phyloP scores from a whole-genome alignment of 2,329 filamentous ascomycete genomes.

The Sarocladium brachiariae region DNA sequence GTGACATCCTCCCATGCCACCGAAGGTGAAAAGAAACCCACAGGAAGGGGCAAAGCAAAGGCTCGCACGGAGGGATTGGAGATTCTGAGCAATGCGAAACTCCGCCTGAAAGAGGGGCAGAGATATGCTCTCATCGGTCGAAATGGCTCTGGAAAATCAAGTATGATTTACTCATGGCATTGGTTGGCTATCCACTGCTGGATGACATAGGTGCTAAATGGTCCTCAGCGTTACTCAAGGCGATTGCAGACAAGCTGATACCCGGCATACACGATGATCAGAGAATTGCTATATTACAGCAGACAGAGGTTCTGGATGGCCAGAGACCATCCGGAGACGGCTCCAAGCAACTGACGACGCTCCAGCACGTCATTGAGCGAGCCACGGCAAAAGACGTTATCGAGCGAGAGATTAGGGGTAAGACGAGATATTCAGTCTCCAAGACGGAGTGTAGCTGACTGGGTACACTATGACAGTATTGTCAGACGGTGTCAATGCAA shows the following conservation, averaged over 20 bases:
- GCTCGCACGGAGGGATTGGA: constrained; percentile 47
- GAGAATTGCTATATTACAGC: constrained; percentile 61
- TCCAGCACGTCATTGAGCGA: constrained; percentile 62
- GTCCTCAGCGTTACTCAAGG: constrained; percentile 56
- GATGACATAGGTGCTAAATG: not conserved
- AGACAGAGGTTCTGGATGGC: constrained; percentile 35
- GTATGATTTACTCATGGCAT: constrained; percentile 37
- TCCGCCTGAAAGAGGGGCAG: constrained; percentile 65
- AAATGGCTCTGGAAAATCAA: constrained; percentile 80
- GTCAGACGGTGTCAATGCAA: constrained; percentile 49
- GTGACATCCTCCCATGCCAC: constrained; percentile 38
- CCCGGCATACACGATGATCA: constrained; percentile 65
- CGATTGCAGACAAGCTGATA: constrained; percentile 71
- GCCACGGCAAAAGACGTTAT: constrained; percentile 50
- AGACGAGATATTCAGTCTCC: no score
- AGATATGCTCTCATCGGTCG: constrained; percentile 74
- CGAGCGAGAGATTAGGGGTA: constrained; percentile 55
- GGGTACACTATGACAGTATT: constrained; percentile 42
- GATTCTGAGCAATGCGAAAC: constrained; percentile 60
- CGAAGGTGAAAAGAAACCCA: constrained; percentile 24
- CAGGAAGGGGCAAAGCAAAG: constrained; percentile 45
- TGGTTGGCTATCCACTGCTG: no score
- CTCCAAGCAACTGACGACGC: constrained; percentile 34
- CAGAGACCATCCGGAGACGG: constrained; percentile 18
- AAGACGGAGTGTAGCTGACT: no score